Base-by-base conservation (phyloP, 2,329 filamentous ascomycete genomes). In the Thelonectria discophora region DNA sequence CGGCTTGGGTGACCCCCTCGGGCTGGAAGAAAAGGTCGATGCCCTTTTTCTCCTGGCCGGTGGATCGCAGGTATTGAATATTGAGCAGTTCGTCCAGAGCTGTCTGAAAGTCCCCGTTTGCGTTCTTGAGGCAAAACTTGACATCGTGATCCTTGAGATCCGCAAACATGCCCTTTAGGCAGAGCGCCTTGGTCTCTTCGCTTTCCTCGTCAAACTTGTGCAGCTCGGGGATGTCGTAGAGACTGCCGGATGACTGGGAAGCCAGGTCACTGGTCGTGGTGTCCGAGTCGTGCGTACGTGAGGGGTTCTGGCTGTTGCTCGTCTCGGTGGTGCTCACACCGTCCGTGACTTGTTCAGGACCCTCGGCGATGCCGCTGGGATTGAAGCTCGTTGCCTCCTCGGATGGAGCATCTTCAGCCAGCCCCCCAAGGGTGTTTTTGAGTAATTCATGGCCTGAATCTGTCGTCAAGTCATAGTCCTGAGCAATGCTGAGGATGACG, bases 11-110 rank as follows among this genome's bases (percentile, higher is more conserved):
- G 15, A 47, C 13, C 3, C 15, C 45, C 13, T 87, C 83, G 0
- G 83, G 83, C 40, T 86, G 82, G 20, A 86, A 88, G 73, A 97
- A 97, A 0, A 86, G 93, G 60, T 97, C 93, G n/a, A 97, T 81
- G 0, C 93, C 92, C 73, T 91, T 94, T 1, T 83, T 80, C 1
- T 84, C 80, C 55, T 86, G 81, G 0, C 85, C 85, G 1, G 82
- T 84, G 58, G 93, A 87, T 60, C 92, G 87, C 5, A 97, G 88
- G 71, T 90, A 93, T 18, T 91, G 87, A 13, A 92, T 82, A 66
- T 91, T 96, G 32, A 97, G 83, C 12, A 98, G 80, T 60, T 93
- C 88, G 69, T 97, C 93, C 64, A 96, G 88, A 1, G 92, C 87
- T 13, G 82, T 81, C 60, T 88, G 86, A 40, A 91, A 85, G 66